Evolutionary conservation across 129 eudicot species (phyloP), one percentile per base, ranked within the genome.

Genomic region (Pittosporum tobira): DNA sequence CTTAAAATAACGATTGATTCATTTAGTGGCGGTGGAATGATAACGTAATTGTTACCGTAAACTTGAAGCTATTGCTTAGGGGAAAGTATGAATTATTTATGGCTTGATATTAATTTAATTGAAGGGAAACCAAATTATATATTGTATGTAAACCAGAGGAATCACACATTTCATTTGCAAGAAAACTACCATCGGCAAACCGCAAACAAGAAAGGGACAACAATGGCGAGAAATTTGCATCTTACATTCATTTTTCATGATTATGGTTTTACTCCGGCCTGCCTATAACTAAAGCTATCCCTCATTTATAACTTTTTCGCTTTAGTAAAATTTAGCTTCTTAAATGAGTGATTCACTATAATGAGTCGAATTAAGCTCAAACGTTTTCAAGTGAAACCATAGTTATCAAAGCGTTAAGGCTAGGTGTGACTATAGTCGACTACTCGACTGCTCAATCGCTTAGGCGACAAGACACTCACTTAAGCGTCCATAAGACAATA

Each of bases 191-290:
- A 57, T 43, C 49, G 40, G n/a, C n/a, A n/a, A n/a, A n/a, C n/a
- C n/a, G 36, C 58, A 27, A 28, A 10, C 34, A 46, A 15, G 27
- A 57, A 24, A 46, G 14, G 22, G 34, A 57, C 37, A 22, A 49
- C 59, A 29, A 65, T 62, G 63, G 71, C 51, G 54, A 31, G 54
- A n/a, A 23, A 40, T 30, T 21, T 45, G 24, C 12, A 52, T 13
- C 12, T 21, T 30, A 24, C 30, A 11, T 47, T 43, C 18, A 0
- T 20, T 2, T 42, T 55, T 31, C 6, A 9, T 31, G 43, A 8
- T 34, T 1, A 9, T 34, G 40, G 40, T 34, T 34, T 8, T 34
- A 34, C 2, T 34, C 40, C 40, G 6, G 13, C 40, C 11, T 34
- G 40, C 40, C 13, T 12, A 34, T 34, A 34, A 34, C 40, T 34